Evolutionary conservation across 2,329 filamentous ascomycete species (phyloP).

Genomic region (Chaetomium sp.): DNA sequence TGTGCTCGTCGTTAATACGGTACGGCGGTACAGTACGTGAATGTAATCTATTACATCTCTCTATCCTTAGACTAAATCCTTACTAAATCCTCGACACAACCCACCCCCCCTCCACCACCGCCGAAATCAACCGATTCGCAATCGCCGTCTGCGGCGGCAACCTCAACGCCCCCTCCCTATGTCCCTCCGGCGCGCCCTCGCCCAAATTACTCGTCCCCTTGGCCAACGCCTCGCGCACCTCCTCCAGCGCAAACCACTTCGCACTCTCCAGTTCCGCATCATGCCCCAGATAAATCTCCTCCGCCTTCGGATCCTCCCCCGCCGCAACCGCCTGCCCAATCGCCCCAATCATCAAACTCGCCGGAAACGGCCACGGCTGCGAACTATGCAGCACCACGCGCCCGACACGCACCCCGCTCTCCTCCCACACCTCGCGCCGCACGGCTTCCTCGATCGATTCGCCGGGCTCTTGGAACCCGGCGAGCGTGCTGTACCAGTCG

Average conservation of each 20-base stretch:
- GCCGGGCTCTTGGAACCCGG: slow-evolving; percentile 78
- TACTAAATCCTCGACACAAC: slow-evolving; percentile 47
- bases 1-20: no score
- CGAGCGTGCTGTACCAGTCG: slow-evolving; percentile 82
- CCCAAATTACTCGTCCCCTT: slow-evolving; percentile 62
- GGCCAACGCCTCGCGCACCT: slow-evolving; percentile 67
- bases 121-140: slow-evolving; percentile 78
- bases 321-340: slow-evolving; percentile 77
- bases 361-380: slow-evolving; percentile 83
- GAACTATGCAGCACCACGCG: slow-evolving; percentile 76
- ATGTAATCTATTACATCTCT: no score
- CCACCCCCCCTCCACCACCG: slow-evolving; percentile 71
- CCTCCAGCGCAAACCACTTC: slow-evolving; percentile 78
- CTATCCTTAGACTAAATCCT: neutral
- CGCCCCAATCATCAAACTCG: slow-evolving; percentile 79
- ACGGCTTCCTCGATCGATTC: slow-evolving; percentile 83
- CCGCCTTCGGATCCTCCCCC: slow-evolving; percentile 42
- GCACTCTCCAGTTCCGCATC: slow-evolving; percentile 89
- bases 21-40: no score
- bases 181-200: slow-evolving; percentile 56
- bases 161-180: slow-evolving; percentile 69
- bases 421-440: slow-evolving; percentile 78
- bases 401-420: slow-evolving; percentile 69
- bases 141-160: slow-evolving; percentile 85
- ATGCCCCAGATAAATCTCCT: slow-evolving; percentile 74